Evolutionary conservation across 2,329 filamentous ascomycete species (phyloP), one percentile per base, ranked within the genome.

Genomic region (Diaporthe batatas): DNA sequence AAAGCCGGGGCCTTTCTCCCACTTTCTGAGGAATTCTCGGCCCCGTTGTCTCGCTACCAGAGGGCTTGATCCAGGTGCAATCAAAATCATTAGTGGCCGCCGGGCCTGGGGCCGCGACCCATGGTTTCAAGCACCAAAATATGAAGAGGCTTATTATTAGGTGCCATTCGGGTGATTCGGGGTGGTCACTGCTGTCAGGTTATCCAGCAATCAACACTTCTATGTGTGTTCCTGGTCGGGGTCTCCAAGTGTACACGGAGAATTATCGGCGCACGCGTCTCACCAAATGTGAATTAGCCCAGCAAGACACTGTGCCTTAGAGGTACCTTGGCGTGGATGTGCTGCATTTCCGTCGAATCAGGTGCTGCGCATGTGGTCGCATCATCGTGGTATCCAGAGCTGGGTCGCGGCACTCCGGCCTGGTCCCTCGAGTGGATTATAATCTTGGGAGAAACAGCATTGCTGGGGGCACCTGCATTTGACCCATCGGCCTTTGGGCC

Each of bases 401-500:
- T 70, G 44, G 44, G n/a, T 36, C 29, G 47, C 47, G 16, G 42
- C 36, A 53, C 6, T 55, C 42, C 21, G 32, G 70, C n/a, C 44
- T 42, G 8, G n/a, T 54, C 42, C 44, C 58, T 51, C 70, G 42
- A 68, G 62, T 68, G 59, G 25, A 54, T 39, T 34, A 68, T 34
- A 47, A n/a, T 34, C n/a, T 23, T 55, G 47, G 34, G 55, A 57
- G 29, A 39, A 32, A 34, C 54, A 58, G 42, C 54, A 51, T 68
- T 53, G 53, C 70, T 59, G 55, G 62, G 18, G 51, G 57, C 42
- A 59, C 32, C 32, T 65, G 53, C 42, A 49, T 68, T 25, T 36
- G 70, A 59, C 62, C 53, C 65, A 67, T 68, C 44, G 49, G 12
- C 51, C 36, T 53, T 68, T 54, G 18, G 23, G 42, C 62, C 42